Conservation (phyloP, 2,329 filamentous ascomycete genomes). For the Colletotrichum limetticola region DNA sequence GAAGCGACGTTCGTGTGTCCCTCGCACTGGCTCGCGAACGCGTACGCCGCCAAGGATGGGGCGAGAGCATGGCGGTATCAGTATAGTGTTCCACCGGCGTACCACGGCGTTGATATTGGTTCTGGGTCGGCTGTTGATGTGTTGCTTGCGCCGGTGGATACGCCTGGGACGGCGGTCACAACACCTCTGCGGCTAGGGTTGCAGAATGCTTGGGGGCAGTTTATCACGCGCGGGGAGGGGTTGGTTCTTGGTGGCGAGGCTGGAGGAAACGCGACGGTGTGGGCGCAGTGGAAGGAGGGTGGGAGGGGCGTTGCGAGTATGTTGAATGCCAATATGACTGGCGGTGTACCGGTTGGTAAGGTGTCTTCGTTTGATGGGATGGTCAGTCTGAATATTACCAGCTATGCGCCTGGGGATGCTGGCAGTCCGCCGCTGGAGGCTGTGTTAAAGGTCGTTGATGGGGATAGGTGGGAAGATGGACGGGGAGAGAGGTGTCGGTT, state of each 20-base stretch:
- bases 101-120: constrained; percentile 20
- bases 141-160: constrained; percentile 10
- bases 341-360: constrained; percentile 3
- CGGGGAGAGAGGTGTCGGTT: constrained; percentile 14
- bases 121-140: constrained; percentile 5
- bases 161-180: neutral
- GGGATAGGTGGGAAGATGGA: constrained; percentile 22
- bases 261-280: neutral
- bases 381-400: constrained; percentile 20
- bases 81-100: constrained; percentile 17
- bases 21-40: constrained; percentile 21
- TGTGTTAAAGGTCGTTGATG: constrained; percentile 1
- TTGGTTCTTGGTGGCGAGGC: constrained; percentile 3
- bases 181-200: neutral
- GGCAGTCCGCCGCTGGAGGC: neutral
- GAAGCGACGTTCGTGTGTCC: constrained; percentile 21
- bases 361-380: constrained; percentile 18
- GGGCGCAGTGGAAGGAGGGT: constrained; percentile 13
- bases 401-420: neutral
- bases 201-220: constrained; percentile 24
- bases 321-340: constrained; percentile 23
- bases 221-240: neutral
- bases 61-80: constrained; percentile 20
- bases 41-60: constrained; percentile 16
- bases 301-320: constrained; percentile 1